Evolutionary conservation across 371 early-diverging fungal genomes (phyloP), one percentile per base, ranked within the genome.

Genomic region (Gilbertella persicaria): DNA sequence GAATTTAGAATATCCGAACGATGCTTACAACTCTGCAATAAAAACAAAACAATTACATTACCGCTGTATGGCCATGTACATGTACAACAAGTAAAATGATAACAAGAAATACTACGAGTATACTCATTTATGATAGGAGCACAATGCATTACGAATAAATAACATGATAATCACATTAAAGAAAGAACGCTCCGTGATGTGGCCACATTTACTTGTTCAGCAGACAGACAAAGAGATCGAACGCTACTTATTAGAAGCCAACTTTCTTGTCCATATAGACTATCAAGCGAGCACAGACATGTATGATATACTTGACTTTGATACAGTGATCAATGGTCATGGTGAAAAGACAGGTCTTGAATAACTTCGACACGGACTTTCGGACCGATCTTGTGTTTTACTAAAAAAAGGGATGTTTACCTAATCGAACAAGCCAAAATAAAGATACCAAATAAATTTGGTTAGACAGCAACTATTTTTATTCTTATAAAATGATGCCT

Each of bases 281-380:
- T 38, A 58, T 3, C 35, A 43, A n/a, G 19, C 33, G 16, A 36
- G 10, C 10, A 19, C 24, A 13, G 28, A 36, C 12, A 24, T 13
- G 4, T 55, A 39, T 10, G 60, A 60, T 39, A 60, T 50, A 4
- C 33, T 60, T 9, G 60, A 60, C 17, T 60, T 60, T 39, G 60
- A 60, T 17, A 47, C 50, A 10, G 55, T 60, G 2, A 60, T 60
- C 19, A 60, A 45, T 54, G 60, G 60, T 12, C 54, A 50, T 24
- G 60, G 60, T 40, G 45, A 55, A 39, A 60, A 60, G 23, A 60
- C 60, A 38, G 60, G 60, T 29, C 55, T 60, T 42, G 60, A 60
- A 50, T 54, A 49, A 38, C 8, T n/a, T 26, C 33, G n/a, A 20
- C 9, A 58, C 53, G 53, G 53, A 53, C 47, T 53, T 59, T 1